Conservation (phyloP, 2,329 filamentous ascomycete genomes). For the Colletotrichum trifolii region DNA sequence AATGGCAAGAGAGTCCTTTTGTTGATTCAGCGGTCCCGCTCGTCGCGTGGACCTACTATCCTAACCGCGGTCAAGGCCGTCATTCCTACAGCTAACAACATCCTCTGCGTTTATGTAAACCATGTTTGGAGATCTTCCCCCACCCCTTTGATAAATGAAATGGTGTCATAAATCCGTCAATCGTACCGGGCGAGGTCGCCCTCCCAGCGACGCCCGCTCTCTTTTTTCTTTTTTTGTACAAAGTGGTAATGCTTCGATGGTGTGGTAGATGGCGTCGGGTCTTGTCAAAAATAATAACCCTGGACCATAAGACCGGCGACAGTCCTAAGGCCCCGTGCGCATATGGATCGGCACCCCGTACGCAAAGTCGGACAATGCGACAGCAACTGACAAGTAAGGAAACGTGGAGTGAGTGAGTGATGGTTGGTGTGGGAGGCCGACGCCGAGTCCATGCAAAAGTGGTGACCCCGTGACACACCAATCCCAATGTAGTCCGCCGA, state of each 20-base stretch:
- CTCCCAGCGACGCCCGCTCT: conserved; percentile 15
- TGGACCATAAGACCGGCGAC: conserved; percentile 6
- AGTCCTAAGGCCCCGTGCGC: conserved; percentile 9
- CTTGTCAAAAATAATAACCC: conserved; percentile 17
- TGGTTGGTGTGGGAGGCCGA: conserved; percentile 13
- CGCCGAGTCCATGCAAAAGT: conserved; percentile 21
- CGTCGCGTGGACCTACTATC: no score
- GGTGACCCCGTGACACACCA: conserved; percentile 14
- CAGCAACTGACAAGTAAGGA: neutral
- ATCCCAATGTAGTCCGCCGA: conserved; percentile 23
- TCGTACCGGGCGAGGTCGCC: conserved; percentile 25
- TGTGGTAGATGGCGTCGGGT: conserved; percentile 12
- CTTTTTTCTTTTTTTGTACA: conserved; percentile 22
- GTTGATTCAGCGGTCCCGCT: no score
- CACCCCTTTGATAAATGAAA: neutral
- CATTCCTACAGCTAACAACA: no score
- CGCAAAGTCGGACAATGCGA: conserved; percentile 8
- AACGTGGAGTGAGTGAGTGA: conserved; percentile 9
- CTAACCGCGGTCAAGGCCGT: no score
- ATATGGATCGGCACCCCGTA: neutral
- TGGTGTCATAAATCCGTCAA: conserved; percentile 35
- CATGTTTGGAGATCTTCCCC: neutral
- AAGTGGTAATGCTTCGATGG: conserved; percentile 18
- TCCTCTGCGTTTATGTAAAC: no score
- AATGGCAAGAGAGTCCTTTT: no score